Conservation (phyloP, 73 alveolate species). For the Breviolum minutum region DNA sequence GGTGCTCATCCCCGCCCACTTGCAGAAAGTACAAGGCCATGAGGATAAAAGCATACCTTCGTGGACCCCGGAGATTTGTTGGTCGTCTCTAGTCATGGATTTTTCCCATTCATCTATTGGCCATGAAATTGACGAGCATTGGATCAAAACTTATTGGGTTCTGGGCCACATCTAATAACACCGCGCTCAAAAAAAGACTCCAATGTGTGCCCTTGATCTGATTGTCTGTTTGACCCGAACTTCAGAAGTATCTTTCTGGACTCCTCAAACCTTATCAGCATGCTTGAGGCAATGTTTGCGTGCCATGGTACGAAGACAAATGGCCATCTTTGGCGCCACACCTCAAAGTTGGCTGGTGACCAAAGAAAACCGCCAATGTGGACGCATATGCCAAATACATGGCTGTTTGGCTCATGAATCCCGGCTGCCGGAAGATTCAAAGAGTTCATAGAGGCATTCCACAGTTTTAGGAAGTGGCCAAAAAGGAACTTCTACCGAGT, state of each 20-base stretch:
- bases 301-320: conserved; percentile 26
- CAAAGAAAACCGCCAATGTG: not conserved
- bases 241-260: not conserved
- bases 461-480: not conserved
- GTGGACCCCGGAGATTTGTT: not conserved
- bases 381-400: too few relatives aligned
- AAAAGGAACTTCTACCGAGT: not conserved
- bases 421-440: not conserved
- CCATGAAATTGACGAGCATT: not conserved
- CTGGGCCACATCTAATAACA: not conserved
- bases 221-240: not conserved
- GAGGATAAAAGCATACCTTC: conserved; percentile 67
- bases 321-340: conserved; percentile 64
- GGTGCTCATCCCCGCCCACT: conserved; percentile 64
- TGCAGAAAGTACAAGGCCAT: conserved; percentile 75
- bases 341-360: not conserved
- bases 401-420: not conserved
- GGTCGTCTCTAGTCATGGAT: not conserved
- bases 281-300: not conserved
- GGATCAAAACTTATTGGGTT: not conserved
- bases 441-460: not conserved
- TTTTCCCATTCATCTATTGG: too few relatives aligned
- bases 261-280: not conserved
- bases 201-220: not conserved
- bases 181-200: not conserved